A percentile compares a stretch with the other conserved stretches of the same genome.
Conservation (phyloP, 140 eudicot genomes). For the Flaveria floridana region DNA sequence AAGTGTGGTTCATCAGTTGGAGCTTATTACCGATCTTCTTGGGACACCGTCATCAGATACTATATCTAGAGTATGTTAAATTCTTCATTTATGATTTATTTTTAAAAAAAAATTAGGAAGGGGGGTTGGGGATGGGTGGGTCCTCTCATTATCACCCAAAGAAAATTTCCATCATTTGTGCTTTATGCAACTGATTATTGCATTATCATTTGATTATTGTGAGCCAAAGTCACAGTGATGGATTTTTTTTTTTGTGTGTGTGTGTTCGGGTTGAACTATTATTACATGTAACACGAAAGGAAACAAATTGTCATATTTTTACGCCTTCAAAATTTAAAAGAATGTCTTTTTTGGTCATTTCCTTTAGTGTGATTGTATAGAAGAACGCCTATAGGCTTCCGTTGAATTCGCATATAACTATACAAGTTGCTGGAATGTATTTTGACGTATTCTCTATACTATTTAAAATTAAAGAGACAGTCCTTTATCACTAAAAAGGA, state of each 20-base stretch:
- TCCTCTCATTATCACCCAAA: too few species aligned
- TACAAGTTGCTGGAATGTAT: neutral
- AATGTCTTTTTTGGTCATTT: neutral
- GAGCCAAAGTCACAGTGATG: neutral
- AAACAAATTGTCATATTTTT: neutral
- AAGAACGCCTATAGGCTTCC: neutral
- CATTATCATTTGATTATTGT: neutral
- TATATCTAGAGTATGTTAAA: constrained; percentile 57
- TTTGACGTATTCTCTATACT: too few species aligned
- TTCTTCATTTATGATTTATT: neutral
- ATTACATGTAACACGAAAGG: neutral
- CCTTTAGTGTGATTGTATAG: neutral
- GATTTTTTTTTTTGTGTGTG: neutral
- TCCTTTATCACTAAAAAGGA: too few species aligned
- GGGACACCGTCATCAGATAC: constrained; percentile 87
- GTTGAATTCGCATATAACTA: neutral
- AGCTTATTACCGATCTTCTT: constrained; percentile 80
- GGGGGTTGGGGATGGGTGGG: too few species aligned
- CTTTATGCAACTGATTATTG: neutral
- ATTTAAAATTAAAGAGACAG: too few species aligned
- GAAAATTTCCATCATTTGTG: neutral
- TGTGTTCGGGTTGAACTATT: too few species aligned
- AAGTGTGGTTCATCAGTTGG: constrained; percentile 87
- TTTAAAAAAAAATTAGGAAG: too few species aligned
- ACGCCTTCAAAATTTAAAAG: neutral